These are phyloP conservation scores for Fusarium tricinctum DNA, from an alignment of 2,329 filamentous ascomycete species.

Conservation along the genomic window DNA sequence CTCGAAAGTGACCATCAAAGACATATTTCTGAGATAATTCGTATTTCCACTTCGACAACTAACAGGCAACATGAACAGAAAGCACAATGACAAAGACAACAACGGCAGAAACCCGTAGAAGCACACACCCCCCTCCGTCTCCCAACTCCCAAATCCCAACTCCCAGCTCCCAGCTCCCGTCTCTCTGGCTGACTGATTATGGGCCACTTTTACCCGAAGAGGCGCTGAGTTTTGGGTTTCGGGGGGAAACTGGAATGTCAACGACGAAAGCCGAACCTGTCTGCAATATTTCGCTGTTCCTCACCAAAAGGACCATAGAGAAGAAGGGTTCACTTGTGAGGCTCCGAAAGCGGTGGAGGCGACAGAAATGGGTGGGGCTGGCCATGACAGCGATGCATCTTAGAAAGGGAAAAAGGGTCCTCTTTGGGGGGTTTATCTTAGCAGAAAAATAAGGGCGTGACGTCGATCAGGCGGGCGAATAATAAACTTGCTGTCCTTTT, in stretches of 20 bases:
- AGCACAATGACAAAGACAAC: conserved; percentile 24
- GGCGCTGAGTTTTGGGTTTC: conserved; percentile 31
- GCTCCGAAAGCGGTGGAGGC: conserved; percentile 52
- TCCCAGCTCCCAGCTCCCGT: conserved; percentile 3
- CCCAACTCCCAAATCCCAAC: conserved; percentile 1
- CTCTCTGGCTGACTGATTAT: conserved; percentile 29
- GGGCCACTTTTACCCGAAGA: conserved; percentile 50
- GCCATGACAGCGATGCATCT: background rate
- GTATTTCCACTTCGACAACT: background rate
- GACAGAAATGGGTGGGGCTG: conserved; percentile 17
- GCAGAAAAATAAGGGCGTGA: conserved; percentile 18
- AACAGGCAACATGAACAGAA: conserved; percentile 5
- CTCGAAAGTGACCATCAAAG: background rate
- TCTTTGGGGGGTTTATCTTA: background rate
- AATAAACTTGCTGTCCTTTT: conserved; percentile 25
- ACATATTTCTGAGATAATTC: conserved; percentile 3
- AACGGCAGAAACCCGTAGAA: conserved; percentile 43
- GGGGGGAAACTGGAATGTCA: conserved; percentile 42
- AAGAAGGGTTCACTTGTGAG: conserved; percentile 40
- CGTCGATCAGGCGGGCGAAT: conserved; percentile 46
- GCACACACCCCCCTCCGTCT: conserved; percentile 33
- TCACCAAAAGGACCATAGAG: no score
- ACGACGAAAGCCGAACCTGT: conserved; percentile 27
- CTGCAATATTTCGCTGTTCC: background rate
- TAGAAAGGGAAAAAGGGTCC: conserved; percentile 8